Conservation (phyloP, 352 stramenopile genomes). For the Pilasporangium apinafurcum region DNA sequence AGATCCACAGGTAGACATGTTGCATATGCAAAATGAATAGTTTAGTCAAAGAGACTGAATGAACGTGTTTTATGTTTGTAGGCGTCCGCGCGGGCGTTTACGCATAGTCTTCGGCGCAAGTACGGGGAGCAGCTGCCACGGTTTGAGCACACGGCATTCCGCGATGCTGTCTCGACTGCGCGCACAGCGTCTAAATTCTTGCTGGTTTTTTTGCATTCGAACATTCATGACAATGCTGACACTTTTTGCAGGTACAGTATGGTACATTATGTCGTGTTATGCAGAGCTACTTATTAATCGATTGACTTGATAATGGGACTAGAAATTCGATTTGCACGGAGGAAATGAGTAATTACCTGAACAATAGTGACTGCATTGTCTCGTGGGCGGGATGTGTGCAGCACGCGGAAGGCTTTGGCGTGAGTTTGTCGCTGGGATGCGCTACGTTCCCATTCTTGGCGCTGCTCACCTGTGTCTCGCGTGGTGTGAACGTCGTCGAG, state of each 20-base stretch:
- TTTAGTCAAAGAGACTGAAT: no score
- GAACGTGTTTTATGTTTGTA: background rate
- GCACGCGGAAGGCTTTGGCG: constrained; percentile 70
- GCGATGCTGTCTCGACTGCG: constrained; percentile 70
- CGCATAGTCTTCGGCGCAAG: constrained; percentile 37
- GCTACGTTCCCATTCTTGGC: constrained; percentile 77
- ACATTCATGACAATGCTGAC: constrained; percentile 74
- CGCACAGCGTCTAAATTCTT: constrained; percentile 81
- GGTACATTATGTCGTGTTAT: background rate
- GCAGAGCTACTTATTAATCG: no score
- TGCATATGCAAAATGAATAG: no score
- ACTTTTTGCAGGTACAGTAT: constrained; percentile 51
- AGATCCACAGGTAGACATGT: constrained; percentile 38
- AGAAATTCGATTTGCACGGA: constrained; percentile 66
- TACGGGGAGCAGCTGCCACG: constrained; percentile 58
- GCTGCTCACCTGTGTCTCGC: constrained; percentile 71
- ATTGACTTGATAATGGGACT: no score
- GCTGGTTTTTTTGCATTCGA: constrained; percentile 80
- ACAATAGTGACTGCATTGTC: constrained; percentile 78
- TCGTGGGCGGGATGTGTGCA: constrained; percentile 80
- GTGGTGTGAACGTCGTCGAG: constrained; percentile 77
- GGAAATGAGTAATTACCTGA: constrained; percentile 60
- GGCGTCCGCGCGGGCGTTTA: constrained; percentile 40
- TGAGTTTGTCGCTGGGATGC: constrained; percentile 79
- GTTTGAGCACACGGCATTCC: constrained; percentile 81